Evolutionary conservation across 768 basidiomycete genomes (phyloP).

Genomic region (Obba rivulosa): DNA sequence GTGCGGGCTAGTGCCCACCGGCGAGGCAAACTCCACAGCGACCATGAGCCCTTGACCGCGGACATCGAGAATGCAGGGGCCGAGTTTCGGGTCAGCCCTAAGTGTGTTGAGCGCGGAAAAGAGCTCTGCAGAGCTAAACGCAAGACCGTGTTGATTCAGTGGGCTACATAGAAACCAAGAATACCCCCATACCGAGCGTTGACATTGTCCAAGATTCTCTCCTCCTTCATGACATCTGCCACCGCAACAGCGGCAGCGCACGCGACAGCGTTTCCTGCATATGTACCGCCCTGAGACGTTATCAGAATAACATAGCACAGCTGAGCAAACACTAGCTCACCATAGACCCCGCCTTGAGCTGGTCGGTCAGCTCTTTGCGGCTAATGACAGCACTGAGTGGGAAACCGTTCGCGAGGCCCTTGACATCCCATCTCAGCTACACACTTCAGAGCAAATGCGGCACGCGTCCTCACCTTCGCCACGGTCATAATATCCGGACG

Average conservation of each 20-base stretch:
- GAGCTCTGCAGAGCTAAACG: slow-evolving; percentile 63
- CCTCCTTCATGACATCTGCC: slow-evolving; percentile 68
- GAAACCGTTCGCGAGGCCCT: slow-evolving; percentile 90
- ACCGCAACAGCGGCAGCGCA: slow-evolving; percentile 91
- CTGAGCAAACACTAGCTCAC: slow-evolving; percentile 29
- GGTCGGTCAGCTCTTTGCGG: slow-evolving; percentile 75
- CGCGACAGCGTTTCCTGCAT: slow-evolving; percentile 87
- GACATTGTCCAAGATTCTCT: slow-evolving; percentile 82
- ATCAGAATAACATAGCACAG: neutral
- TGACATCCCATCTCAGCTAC: neutral
- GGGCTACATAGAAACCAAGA: neutral
- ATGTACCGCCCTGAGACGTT: slow-evolving; percentile 67
- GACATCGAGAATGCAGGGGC: slow-evolving; percentile 70
- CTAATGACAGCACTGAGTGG: slow-evolving; percentile 85
- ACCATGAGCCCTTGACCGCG: slow-evolving; percentile 90
- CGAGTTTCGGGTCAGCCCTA: slow-evolving; percentile 44
- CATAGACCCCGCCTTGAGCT: slow-evolving; percentile 74
- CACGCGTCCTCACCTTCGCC: slow-evolving; percentile 59
- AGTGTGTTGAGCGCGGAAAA: slow-evolving; percentile 55
- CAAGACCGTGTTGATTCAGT: neutral
- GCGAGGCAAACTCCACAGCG: slow-evolving; percentile 71
- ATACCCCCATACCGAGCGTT: slow-evolving; percentile 45
- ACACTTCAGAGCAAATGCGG: neutral
- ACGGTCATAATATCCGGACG: slow-evolving; percentile 84
- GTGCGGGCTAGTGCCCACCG: slow-evolving; percentile 43